These are phyloP conservation scores for Tetrapisispora namnaoensis DNA, from an alignment of 805 yeast species.

Conservation along the genomic window DNA sequence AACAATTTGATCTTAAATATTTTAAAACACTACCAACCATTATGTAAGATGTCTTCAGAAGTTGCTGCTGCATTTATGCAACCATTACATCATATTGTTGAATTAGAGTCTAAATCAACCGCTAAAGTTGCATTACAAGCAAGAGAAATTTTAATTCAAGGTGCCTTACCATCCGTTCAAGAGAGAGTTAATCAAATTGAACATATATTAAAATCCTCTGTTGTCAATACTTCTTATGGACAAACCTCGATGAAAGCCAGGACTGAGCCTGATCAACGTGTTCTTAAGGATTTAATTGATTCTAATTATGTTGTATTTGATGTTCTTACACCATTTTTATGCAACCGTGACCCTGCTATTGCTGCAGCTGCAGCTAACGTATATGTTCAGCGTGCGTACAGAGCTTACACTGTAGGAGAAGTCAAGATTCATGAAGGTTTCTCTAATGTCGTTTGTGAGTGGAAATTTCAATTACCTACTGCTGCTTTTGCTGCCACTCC, in stretches of 20 bases:
- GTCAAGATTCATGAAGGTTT: conserved; percentile 50
- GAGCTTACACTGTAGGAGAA: conserved; percentile 85
- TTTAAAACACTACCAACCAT: conserved; percentile 69
- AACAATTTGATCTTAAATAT: conserved; percentile 83
- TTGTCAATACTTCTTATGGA: conserved; percentile 82
- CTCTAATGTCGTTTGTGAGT: conserved; percentile 63
- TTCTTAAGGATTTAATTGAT: conserved; percentile 86
- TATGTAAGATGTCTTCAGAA: conserved; percentile 60
- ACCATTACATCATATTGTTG: conserved; percentile 70
- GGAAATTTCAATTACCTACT: conserved; percentile 82
- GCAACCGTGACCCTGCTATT: conserved; percentile 74
- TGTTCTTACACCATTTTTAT: conserved; percentile 85
- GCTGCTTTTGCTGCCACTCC: conserved; percentile 70
- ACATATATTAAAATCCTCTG: conserved; percentile 86
- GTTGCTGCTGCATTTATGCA: conserved; percentile 60
- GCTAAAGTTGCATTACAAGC: conserved; percentile 94
- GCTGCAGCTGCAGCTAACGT: conserved; percentile 96
- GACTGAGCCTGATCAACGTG: conserved; percentile 65
- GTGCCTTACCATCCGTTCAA: conserved; percentile 90
- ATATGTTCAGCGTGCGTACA: conserved; percentile 90
- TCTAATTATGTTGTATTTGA: conserved; percentile 95
- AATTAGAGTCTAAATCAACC: conserved; percentile 79
- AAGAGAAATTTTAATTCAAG: conserved; percentile 90
- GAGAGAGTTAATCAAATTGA: conserved; percentile 97
- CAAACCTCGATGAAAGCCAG: conserved; percentile 59